Evolutionary conservation across 108 stramenopile species (phyloP).

Genomic region (Pseudonitzschia multiseries): DNA sequence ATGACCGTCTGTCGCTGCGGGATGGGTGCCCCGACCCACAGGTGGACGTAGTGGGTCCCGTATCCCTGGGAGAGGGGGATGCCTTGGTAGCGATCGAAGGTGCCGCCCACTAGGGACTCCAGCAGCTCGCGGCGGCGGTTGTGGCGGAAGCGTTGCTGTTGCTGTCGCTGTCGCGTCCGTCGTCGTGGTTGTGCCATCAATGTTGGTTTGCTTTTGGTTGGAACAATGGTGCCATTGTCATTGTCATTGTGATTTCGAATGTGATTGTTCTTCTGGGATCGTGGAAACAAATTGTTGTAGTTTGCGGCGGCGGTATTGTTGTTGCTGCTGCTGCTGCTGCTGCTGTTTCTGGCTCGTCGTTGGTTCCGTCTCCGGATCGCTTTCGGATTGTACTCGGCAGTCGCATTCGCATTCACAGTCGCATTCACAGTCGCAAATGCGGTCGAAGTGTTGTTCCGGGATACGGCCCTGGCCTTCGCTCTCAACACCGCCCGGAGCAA

Average conservation of each 20-base stretch:
- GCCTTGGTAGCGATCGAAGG: constrained; percentile 22
- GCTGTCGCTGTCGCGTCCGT: not conserved
- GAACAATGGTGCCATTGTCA: too few relatives aligned
- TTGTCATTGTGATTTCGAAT: too few relatives aligned
- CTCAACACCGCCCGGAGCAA: not conserved
- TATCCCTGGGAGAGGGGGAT: constrained; percentile 45
- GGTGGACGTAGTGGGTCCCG: constrained; percentile 88
- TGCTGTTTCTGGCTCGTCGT: too few relatives aligned
- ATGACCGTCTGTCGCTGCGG: constrained; percentile 97
- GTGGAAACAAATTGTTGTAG: too few relatives aligned
- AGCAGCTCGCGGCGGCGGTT: not conserved
- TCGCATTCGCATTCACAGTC: too few relatives aligned
- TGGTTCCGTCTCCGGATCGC: too few relatives aligned
- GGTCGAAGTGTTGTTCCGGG: not conserved
- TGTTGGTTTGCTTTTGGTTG: too few relatives aligned
- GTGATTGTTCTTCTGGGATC: too few relatives aligned
- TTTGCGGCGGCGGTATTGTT: too few relatives aligned
- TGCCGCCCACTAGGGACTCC: not conserved
- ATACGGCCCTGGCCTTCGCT: not conserved
- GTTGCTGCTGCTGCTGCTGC: too few relatives aligned
- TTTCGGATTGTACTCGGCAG: too few relatives aligned
- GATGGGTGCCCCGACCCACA: constrained; percentile 94
- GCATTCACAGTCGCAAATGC: not conserved
- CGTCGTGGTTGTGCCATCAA: not conserved
- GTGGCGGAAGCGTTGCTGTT: not conserved